These are phyloP conservation scores for Auricularia cornea DNA, from an alignment of 768 basidiomycete genomes.

Conservation along the genomic window DNA sequence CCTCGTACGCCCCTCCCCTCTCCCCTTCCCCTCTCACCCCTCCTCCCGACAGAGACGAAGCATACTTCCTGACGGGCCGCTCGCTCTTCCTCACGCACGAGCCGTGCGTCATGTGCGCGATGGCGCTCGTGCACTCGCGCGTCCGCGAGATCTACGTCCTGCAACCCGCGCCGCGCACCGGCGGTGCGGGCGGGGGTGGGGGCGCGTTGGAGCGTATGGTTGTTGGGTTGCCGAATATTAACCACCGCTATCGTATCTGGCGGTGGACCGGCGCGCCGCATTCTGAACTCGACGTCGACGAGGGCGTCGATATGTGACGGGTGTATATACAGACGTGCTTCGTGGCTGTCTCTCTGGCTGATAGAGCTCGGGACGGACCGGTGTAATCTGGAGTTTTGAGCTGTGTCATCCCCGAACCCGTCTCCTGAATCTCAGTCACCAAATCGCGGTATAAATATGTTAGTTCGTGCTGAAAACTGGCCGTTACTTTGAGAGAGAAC, in stretches of 20 bases:
- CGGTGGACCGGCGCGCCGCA: slow-evolving; percentile 36
- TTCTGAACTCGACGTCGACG: too few relatives aligned
- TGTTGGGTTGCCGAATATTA: slow-evolving; percentile 35
- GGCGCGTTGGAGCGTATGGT: slow-evolving; percentile 59
- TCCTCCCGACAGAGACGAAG: slow-evolving; percentile 29
- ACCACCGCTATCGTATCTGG: slow-evolving; percentile 76
- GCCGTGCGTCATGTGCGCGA: slow-evolving; percentile 96
- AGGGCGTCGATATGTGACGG: too few relatives aligned
- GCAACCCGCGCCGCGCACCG: slow-evolving; percentile 22
- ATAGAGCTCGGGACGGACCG: too few relatives aligned
- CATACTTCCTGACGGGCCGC: slow-evolving; percentile 83
- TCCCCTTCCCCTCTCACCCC: not conserved
- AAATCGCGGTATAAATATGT: too few relatives aligned
- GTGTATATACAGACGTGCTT: too few relatives aligned
- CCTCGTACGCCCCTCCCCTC: not conserved
- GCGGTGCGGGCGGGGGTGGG: slow-evolving; percentile 59
- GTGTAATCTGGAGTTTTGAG: too few relatives aligned
- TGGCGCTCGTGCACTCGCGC: slow-evolving; percentile 93
- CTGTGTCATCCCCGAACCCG: too few relatives aligned
- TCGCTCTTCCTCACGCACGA: slow-evolving; percentile 90
- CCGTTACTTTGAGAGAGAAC: too few relatives aligned
- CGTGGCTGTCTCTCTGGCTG: too few relatives aligned
- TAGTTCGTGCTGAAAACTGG: too few relatives aligned
- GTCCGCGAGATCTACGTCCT: slow-evolving; percentile 66
- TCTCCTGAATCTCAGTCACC: too few relatives aligned